Evolutionary conservation across 1,284 basidiomycete genomes (phyloP).

Genomic region (Leccinum pachyderme): DNA sequence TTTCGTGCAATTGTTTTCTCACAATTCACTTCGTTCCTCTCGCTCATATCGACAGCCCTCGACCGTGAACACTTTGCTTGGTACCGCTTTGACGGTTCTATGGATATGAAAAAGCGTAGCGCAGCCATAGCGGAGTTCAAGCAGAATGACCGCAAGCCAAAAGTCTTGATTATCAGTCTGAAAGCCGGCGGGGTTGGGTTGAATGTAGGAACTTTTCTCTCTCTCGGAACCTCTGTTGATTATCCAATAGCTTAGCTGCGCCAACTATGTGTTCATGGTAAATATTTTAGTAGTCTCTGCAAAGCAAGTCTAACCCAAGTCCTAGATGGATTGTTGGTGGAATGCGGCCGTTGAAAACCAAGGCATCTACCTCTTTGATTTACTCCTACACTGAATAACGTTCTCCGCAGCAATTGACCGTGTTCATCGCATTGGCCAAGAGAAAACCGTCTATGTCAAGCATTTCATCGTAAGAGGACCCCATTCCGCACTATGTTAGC

Average conservation of each 20-base stretch:
- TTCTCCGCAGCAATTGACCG: slow-evolving; percentile 63
- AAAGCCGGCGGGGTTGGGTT: slow-evolving; percentile 94
- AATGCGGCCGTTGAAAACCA: slow-evolving; percentile 89
- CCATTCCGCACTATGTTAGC: slow-evolving; percentile 5
- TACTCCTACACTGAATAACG: slow-evolving; percentile 20
- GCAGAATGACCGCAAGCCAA: slow-evolving; percentile 60
- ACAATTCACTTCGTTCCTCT: slow-evolving; percentile 82
- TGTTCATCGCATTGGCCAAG: slow-evolving; percentile 83
- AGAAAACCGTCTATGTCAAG: slow-evolving; percentile 83
- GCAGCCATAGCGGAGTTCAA: slow-evolving; percentile 78
- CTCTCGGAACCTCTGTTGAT: slow-evolving; percentile 7
- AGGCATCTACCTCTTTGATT: slow-evolving; percentile 47
- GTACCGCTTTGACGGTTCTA: slow-evolving; percentile 91
- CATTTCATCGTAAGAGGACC: slow-evolving; percentile 76
- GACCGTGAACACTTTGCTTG: slow-evolving; percentile 73
- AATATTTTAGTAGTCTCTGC: slow-evolving; percentile 14
- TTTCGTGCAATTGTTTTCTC: slow-evolving; percentile 89
- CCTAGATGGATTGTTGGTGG: slow-evolving; percentile 95
- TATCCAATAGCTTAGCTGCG: slow-evolving; percentile 57
- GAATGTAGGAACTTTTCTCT: slow-evolving; percentile 51
- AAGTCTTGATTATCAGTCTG: slow-evolving; percentile 85
- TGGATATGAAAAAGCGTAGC: slow-evolving; percentile 84
- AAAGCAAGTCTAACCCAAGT: slow-evolving; percentile 1
- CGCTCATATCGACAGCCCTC: slow-evolving; percentile 77
- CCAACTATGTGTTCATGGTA: slow-evolving; percentile 87